These are phyloP conservation scores for Chrysosporium queenslandicum DNA, from an alignment of 2,329 filamentous ascomycete genomes.

Conservation along the genomic window DNA sequence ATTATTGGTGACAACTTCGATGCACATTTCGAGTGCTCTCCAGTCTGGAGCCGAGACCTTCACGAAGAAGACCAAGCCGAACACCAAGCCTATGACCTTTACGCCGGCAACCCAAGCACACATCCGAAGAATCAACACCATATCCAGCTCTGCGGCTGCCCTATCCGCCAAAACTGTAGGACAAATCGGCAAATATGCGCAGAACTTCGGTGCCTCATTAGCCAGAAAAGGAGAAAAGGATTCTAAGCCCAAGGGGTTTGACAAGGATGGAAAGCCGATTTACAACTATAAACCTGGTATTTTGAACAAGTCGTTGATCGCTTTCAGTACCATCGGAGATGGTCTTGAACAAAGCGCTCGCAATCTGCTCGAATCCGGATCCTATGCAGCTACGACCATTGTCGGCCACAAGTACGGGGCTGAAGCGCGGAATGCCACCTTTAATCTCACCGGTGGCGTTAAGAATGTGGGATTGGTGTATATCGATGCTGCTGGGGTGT, in stretches of 20 bases:
- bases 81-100: constrained; percentile 75
- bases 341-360: constrained; percentile 82
- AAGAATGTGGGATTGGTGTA: constrained; percentile 97
- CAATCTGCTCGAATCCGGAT: constrained; percentile 62
- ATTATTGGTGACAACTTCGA: constrained; percentile 79
- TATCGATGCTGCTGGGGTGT: constrained; percentile 91
- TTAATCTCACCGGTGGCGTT: constrained; percentile 68
- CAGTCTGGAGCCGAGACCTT: constrained; percentile 69
- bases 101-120: constrained; percentile 71
- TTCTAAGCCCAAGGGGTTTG: constrained; percentile 49
- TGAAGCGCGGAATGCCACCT: constrained; percentile 71
- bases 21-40: constrained; percentile 66
- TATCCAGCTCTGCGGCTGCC: constrained; percentile 67
- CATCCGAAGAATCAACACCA: constrained; percentile 79
- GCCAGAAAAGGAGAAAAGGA: constrained; percentile 49
- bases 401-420: constrained; percentile 81
- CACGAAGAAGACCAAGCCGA: constrained; percentile 67
- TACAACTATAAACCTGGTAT: constrained; percentile 74
- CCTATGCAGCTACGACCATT: constrained; percentile 70
- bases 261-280: constrained; percentile 57
- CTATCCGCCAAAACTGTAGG: constrained; percentile 80
- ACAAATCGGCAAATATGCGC: constrained; percentile 69
- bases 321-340: constrained; percentile 87
- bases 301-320: constrained; percentile 92
- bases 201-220: constrained; percentile 75